Base-by-base conservation (phyloP, 441 rosid genomes). In the Geranium incanum region DNA sequence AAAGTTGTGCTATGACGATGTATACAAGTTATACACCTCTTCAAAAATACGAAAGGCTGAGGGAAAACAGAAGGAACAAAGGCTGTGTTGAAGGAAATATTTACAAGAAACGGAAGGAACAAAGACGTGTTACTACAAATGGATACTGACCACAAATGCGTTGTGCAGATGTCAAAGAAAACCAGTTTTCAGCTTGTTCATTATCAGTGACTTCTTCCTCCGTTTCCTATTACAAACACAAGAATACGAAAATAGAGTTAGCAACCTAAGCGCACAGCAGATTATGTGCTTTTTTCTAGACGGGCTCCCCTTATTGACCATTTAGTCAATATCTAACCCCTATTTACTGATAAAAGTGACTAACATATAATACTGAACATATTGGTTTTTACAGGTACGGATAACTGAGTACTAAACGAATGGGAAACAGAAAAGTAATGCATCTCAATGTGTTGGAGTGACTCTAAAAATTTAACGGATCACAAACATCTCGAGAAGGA, bases 101-200 rank as follows among this genome's bases (percentile, higher is more conserved):
- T 57, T 16, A 15, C 64, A 12, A 28, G 33, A 21, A 12, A 1
- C 33, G 21, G 8, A 60, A 60, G 11, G 36, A 60, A 60, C 13
- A 60, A 60, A 21, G 62, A 13, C 3, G 36, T 21, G 13, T 8
- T 59, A 15, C 64, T 52, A 50, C 39, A 48, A 11, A 16, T 19
- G 78, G 37, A 68, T 57, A 70, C 92, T 72, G 68, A 91, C 99
- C 98, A 71, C 97, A 92, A 75, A 95, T 91, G 36, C 98, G 97
- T 77, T 95, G 97, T 41, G 99, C 98, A 75, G 99, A 95, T 36
- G 98, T 95, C 84, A 95, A 78, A 71, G 99, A 95, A 80, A 95
- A 92, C 99, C 99, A 95, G 83, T 95, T 95, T 82, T 95, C 99
- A 76, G 98, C 98, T 78, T 91, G 99, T 74, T 95, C 99, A 48